Percentiles rank a stretch among this genome's conserved stretches.
These are phyloP conservation scores for Arthrobotrys sphaeroides DNA, from an alignment of 2,329 filamentous ascomycete genomes.

Conservation along the genomic window DNA sequence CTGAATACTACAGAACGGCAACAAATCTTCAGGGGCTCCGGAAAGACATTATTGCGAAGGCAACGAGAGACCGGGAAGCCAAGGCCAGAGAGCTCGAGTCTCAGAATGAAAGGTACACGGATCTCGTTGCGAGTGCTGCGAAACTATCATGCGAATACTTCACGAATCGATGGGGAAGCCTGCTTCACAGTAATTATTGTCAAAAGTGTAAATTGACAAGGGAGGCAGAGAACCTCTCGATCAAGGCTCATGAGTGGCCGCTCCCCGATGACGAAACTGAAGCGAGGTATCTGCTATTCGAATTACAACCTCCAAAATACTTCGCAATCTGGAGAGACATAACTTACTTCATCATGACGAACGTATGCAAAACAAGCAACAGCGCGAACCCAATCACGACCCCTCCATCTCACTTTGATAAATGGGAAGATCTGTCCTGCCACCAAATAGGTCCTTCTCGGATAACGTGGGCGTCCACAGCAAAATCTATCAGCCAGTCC, in stretches of 20 bases:
- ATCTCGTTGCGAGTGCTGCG: constrained; percentile 55
- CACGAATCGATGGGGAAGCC: neutral
- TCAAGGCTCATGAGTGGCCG: constrained; percentile 69
- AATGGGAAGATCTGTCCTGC: neutral
- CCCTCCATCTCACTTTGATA: neutral
- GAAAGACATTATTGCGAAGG: constrained; percentile 19
- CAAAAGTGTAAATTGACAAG: constrained; percentile 59
- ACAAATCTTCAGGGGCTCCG: constrained; percentile 60
- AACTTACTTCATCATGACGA: constrained; percentile 54
- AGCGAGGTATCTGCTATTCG: constrained; percentile 42
- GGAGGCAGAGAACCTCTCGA: constrained; percentile 62
- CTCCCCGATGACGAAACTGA: constrained; percentile 60
- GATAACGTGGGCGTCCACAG: constrained; percentile 3
- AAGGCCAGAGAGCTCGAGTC: constrained; percentile 61
- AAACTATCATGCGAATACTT: neutral
- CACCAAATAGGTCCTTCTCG: neutral
- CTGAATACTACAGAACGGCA: constrained; percentile 65
- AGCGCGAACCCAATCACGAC: neutral
- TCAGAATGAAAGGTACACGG: constrained; percentile 58
- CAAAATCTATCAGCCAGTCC: constrained; percentile 15
- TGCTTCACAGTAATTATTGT: neutral
- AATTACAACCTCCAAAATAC: constrained; percentile 46
- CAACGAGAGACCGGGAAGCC: constrained; percentile 12
- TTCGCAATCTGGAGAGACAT: constrained; percentile 54
- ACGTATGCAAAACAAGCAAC: neutral